Evolutionary conservation across 495 filamentous ascomycete genomes (phyloP).

Genomic region (Tuber brumale): DNA sequence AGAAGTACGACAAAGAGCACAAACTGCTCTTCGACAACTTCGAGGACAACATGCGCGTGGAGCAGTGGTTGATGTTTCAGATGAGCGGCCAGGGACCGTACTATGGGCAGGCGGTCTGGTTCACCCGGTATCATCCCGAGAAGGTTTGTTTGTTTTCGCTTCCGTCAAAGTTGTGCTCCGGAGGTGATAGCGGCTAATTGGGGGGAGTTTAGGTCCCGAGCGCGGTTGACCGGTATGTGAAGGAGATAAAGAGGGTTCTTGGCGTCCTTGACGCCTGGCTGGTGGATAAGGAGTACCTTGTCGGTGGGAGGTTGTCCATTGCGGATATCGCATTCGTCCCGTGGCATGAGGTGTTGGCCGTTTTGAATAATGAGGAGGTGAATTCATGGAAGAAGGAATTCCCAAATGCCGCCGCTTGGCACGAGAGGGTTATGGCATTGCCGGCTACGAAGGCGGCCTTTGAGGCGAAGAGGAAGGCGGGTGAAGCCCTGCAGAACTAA

Average conservation of each 20-base stretch:
- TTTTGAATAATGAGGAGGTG: constrained; percentile 5
- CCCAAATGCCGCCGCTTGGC: constrained; percentile 46
- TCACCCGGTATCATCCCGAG: constrained; percentile 52
- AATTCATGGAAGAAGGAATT: constrained; percentile 43
- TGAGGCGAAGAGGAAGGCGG: constrained; percentile 20
- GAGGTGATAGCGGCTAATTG: background rate
- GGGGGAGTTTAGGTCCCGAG: constrained; percentile 46
- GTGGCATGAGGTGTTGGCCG: constrained; percentile 43
- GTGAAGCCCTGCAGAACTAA: background rate
- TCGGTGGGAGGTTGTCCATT: constrained; percentile 54
- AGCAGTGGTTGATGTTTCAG: constrained; percentile 66
- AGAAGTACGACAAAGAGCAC: constrained; percentile 59
- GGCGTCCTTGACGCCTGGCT: constrained; percentile 54
- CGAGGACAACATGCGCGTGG: constrained; percentile 50
- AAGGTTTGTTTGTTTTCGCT: constrained; percentile 31
- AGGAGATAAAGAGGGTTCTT: constrained; percentile 56
- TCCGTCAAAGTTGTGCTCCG: too few relatives aligned
- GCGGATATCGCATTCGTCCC: constrained; percentile 56
- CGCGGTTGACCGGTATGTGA: constrained; percentile 55
- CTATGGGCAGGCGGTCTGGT: constrained; percentile 47
- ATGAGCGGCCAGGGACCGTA: constrained; percentile 44
- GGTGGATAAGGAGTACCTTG: constrained; percentile 50
- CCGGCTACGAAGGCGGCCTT: constrained; percentile 28
- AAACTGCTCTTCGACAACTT: constrained; percentile 51
- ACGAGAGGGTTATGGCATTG: constrained; percentile 44